Evolutionary conservation across 1,284 basidiomycete species (phyloP).

Genomic region (Ganoderma leucocontextum): DNA sequence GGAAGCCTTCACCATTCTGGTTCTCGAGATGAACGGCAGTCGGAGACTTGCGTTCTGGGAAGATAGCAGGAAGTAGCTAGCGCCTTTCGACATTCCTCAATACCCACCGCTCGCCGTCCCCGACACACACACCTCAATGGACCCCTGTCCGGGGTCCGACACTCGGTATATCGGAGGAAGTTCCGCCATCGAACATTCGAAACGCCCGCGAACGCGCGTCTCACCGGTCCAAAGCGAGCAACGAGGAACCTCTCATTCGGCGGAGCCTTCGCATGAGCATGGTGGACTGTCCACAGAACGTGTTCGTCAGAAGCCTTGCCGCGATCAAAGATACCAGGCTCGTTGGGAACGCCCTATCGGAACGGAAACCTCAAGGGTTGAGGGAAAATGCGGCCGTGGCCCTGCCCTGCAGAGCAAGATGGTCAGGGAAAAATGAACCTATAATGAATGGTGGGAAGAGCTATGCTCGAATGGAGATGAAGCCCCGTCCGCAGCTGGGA

Average conservation of each 20-base stretch:
- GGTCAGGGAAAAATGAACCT: not conserved
- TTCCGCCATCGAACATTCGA: constrained; percentile 1
- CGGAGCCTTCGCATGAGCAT: not conserved
- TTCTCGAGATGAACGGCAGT: not conserved
- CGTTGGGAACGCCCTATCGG: not conserved
- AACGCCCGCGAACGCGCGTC: not conserved
- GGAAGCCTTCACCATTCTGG: not conserved
- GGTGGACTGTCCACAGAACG: not conserved
- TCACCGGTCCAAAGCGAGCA: not conserved
- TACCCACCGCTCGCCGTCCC: not conserved
- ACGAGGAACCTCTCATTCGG: not conserved
- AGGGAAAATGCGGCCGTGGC: not conserved
- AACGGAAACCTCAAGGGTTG: not conserved
- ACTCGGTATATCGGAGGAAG: not conserved
- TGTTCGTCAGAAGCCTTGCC: not conserved
- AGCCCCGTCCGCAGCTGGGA: not conserved
- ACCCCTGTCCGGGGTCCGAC: constrained; percentile 3
- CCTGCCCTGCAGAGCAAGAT: not conserved
- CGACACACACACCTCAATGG: not conserved
- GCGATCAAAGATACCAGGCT: not conserved
- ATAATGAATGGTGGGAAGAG: not conserved
- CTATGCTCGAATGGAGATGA: not conserved
- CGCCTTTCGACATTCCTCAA: not conserved
- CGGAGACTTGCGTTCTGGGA: not conserved
- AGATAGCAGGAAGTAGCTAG: not conserved